phyloP scores from a whole-genome alignment of 164 flowering plant genomes.

The Vitis riparia region DNA sequence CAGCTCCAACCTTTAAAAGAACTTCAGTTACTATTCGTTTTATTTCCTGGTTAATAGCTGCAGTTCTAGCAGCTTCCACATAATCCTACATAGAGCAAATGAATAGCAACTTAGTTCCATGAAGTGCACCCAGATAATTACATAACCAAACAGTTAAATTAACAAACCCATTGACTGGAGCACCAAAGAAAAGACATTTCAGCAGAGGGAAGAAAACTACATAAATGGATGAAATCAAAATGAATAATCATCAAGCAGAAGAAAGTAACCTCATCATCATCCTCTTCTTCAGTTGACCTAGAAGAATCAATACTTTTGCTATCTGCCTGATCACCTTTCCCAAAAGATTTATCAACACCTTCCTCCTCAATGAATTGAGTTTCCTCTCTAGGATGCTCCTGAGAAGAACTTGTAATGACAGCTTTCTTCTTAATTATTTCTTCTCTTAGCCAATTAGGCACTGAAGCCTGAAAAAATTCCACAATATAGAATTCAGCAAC shows the following conservation, averaged over 20 bases:
- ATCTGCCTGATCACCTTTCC: slow-evolving; percentile 59
- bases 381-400: slow-evolving; percentile 47
- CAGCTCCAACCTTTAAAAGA: slow-evolving; percentile 70
- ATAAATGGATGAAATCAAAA: background rate
- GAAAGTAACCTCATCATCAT: slow-evolving; percentile 70
- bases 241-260: background rate
- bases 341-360: slow-evolving; percentile 41
- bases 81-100: slow-evolving; percentile 59
- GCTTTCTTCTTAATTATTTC: slow-evolving; percentile 90
- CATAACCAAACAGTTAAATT: background rate
- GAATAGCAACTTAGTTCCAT: background rate
- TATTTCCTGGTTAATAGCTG: slow-evolving; percentile 91
- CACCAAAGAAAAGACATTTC: background rate
- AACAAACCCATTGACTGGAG: background rate
- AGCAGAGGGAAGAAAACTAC: background rate
- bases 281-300: slow-evolving; percentile 79
- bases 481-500: slow-evolving; percentile 11
- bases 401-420: slow-evolving; percentile 51
- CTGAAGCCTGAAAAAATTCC: slow-evolving; percentile 64
- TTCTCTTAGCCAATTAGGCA: slow-evolving; percentile 97
- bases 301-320: slow-evolving; percentile 68
- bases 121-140: background rate
- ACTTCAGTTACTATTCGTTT: slow-evolving; percentile 93
- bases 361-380: slow-evolving; percentile 57
- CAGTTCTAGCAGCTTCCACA: slow-evolving; percentile 72